phyloP scores from a whole-genome alignment of 768 basidiomycete species.

The Cystobasidium tubakii region DNA sequence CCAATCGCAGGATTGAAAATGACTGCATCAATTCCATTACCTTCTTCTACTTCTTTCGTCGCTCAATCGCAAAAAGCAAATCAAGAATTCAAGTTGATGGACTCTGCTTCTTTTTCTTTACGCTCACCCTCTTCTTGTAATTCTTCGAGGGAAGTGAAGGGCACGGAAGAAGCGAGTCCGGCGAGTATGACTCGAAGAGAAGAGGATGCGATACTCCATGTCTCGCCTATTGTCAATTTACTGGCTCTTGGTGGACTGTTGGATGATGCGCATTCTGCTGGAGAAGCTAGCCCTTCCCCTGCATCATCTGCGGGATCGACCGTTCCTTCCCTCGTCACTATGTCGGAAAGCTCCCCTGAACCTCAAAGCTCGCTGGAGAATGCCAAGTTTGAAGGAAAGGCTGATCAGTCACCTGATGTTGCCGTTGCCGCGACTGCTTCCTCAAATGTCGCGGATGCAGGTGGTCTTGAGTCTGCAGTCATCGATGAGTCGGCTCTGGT shows the following conservation, averaged over 20 bases:
- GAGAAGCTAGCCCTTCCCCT: neutral
- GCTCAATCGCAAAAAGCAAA: neutral
- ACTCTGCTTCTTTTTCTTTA: neutral
- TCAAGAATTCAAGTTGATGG: neutral
- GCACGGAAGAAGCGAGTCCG: neutral
- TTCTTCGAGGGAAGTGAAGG: neutral
- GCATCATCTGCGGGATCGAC: neutral
- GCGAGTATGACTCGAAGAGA: too few species aligned
- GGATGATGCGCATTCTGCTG: neutral
- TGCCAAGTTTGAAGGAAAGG: neutral
- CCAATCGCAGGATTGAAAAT: slow-evolving; percentile 8
- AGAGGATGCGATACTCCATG: neutral
- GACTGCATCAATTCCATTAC: neutral
- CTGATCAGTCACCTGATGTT: neutral
- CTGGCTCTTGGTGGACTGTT: neutral
- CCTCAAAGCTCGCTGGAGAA: neutral
- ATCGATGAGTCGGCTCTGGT: neutral
- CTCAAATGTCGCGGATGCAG: neutral
- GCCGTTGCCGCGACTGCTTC: neutral
- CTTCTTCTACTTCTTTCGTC: neutral
- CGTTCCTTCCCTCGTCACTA: neutral
- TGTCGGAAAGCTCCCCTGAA: neutral
- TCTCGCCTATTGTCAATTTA: neutral
- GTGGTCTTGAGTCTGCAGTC: too few species aligned
- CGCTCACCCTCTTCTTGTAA: neutral